Evolutionary conservation across 306 rosid genomes (phyloP).

Genomic region (Trichosanthes truncata): DNA sequence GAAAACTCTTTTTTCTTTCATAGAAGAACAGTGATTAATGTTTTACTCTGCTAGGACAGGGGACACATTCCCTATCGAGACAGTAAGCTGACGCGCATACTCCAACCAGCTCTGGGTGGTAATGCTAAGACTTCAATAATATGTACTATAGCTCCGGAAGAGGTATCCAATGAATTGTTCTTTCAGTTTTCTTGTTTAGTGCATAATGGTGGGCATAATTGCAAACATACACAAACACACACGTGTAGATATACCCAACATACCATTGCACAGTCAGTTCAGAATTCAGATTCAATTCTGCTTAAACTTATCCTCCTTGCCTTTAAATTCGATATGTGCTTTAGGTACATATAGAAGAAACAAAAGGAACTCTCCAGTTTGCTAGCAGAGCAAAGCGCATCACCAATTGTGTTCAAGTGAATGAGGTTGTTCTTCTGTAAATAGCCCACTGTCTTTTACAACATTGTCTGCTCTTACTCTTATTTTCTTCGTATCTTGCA

Average conservation of each 20-base stretch:
- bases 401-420: conserved; percentile 91
- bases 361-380: conserved; percentile 96
- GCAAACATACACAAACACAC: not conserved
- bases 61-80: conserved; percentile 95
- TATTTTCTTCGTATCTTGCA: not conserved
- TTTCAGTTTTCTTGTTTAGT: not conserved
- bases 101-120: conserved; percentile 99
- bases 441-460: not conserved
- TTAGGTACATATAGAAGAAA: conserved; percentile 82
- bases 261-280: not conserved
- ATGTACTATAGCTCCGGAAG: conserved; percentile 94
- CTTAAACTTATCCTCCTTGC: not conserved
- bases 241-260: not conserved
- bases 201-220: not conserved
- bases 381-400: conserved; percentile 98
- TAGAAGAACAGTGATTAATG: not conserved
- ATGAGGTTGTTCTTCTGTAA: conserved; percentile 44
- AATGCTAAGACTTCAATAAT: conserved; percentile 96
- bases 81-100: conserved; percentile 94
- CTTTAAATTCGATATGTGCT: conserved; percentile 4
- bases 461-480: not conserved
- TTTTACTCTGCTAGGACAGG: conserved; percentile 27
- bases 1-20: not conserved
- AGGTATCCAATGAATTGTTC: conserved; percentile 33
- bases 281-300: not conserved